phyloP scores from a whole-genome alignment of 2,329 filamentous ascomycete genomes.

The Penicillium paneum region DNA sequence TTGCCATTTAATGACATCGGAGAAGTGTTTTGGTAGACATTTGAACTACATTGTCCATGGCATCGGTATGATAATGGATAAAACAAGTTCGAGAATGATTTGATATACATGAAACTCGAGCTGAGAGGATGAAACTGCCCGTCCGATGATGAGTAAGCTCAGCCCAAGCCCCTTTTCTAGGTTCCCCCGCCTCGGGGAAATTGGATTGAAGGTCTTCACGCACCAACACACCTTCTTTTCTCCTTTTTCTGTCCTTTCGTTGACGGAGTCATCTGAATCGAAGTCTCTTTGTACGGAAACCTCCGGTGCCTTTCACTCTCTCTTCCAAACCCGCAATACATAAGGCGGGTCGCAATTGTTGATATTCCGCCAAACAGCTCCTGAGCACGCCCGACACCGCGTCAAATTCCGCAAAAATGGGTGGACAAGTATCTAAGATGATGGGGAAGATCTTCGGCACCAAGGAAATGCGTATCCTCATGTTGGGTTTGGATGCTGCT shows the following conservation, averaged over 20 bases:
- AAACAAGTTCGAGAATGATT: not conserved
- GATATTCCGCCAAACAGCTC: conserved; percentile 5
- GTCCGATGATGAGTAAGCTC: conserved; percentile 24
- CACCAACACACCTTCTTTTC: conserved; percentile 6
- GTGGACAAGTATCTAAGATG: conserved; percentile 89
- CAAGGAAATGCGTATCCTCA: conserved; percentile 97
- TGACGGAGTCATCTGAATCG: not conserved
- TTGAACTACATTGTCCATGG: not conserved
- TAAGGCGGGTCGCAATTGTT: conserved; percentile 5
- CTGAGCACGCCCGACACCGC: conserved; percentile 4
- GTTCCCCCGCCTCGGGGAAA: conserved; percentile 25
- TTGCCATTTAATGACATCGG: not conserved
- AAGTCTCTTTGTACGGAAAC: not conserved
- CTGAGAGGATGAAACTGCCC: conserved; percentile 9
- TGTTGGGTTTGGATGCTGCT: conserved; percentile 95
- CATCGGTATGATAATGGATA: not conserved
- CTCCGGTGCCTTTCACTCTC: not conserved
- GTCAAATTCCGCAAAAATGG: conserved; percentile 61
- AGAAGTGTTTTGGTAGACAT: not conserved
- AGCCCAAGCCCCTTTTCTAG: conserved; percentile 34
- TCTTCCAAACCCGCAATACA: not conserved
- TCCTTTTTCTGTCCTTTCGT: conserved; percentile 13
- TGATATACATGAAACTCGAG: conserved; percentile 4
- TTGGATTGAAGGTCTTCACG: conserved; percentile 8
- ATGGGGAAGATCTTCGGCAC: conserved; percentile 99